phyloP scores from a whole-genome alignment of 1,139 yeast species.

The Candida gigantensis region DNA sequence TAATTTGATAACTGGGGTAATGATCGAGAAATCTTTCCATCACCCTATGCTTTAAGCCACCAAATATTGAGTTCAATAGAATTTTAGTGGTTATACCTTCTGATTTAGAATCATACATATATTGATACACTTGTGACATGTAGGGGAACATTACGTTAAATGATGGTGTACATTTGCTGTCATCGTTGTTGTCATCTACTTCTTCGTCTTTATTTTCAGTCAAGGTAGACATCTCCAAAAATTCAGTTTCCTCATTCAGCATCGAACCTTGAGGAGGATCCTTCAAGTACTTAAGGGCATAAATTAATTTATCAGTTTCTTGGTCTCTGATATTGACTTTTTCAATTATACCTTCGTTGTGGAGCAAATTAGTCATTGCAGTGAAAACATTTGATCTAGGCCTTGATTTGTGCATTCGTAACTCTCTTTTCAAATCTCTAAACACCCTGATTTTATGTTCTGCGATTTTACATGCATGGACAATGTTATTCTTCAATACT shows the following conservation, averaged over 20 bases:
- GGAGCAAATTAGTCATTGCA: slow-evolving; percentile 52
- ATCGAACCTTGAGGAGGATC: slow-evolving; percentile 42
- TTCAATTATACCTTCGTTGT: slow-evolving; percentile 53
- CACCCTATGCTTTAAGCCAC: slow-evolving; percentile 52
- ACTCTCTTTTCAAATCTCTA: slow-evolving; percentile 62
- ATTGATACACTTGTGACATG: slow-evolving; percentile 59
- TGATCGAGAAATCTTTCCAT: slow-evolving; percentile 52
- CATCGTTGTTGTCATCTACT: slow-evolving; percentile 16
- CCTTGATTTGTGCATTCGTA: slow-evolving; percentile 51
- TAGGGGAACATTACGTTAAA: slow-evolving; percentile 62
- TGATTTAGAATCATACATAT: slow-evolving; percentile 37
- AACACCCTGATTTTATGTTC: slow-evolving; percentile 70
- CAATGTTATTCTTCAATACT: slow-evolving; percentile 39
- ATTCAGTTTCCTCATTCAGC: slow-evolving; percentile 19
- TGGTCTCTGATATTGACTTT: slow-evolving; percentile 42
- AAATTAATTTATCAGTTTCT: slow-evolving; percentile 32
- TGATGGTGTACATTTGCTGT: slow-evolving; percentile 10
- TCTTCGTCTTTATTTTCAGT: slow-evolving; percentile 16
- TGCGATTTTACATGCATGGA: slow-evolving; percentile 59
- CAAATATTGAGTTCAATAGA: slow-evolving; percentile 48
- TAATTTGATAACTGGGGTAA: slow-evolving; percentile 35
- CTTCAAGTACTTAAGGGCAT: slow-evolving; percentile 60
- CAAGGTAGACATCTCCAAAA: slow-evolving; percentile 20
- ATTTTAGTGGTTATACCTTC: slow-evolving; percentile 62
- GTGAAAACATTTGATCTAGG: slow-evolving; percentile 52